Conservation (phyloP, 108 stramenopile genomes). For the Mediolabrus comicus region DNA sequence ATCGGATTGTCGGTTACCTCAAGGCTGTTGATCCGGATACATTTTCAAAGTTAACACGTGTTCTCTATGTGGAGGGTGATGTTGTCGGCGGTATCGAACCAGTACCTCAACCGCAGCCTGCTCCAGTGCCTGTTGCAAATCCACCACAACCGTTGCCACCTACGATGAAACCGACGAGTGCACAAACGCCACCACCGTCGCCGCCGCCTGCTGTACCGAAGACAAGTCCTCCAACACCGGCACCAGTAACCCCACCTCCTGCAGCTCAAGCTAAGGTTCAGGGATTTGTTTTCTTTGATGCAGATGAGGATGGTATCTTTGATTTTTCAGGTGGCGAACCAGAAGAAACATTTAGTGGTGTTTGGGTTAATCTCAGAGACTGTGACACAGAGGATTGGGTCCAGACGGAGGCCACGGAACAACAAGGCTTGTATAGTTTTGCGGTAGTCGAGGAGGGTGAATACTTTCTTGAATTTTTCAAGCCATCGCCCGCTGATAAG, state of each 20-base stretch:
- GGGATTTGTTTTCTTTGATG: slow-evolving; percentile 23
- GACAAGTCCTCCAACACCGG: background rate
- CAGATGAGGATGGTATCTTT: slow-evolving; percentile 30
- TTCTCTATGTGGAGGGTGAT: slow-evolving; percentile 21
- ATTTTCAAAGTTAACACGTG: slow-evolving; percentile 18
- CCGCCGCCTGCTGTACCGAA: background rate
- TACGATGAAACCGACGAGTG: background rate
- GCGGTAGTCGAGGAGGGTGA: slow-evolving; percentile 10
- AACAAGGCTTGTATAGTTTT: slow-evolving; percentile 27
- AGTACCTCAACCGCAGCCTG: background rate
- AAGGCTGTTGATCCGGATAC: slow-evolving; percentile 7
- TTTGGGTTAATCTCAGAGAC: slow-evolving; percentile 21
- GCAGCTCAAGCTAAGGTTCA: slow-evolving; percentile 1
- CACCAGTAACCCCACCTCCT: slow-evolving; percentile 2
- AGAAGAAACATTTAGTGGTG: slow-evolving; percentile 11
- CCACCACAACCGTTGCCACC: background rate
- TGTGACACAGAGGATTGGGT: slow-evolving; percentile 5
- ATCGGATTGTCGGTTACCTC: slow-evolving; percentile 27
- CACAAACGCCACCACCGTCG: background rate
- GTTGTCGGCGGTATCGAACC: background rate
- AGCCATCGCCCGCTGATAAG: slow-evolving; percentile 5
- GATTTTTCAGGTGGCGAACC: background rate
- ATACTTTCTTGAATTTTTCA: slow-evolving; percentile 36
- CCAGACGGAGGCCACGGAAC: background rate
- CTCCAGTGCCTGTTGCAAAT: background rate